phyloP scores from a whole-genome alignment of 1,284 basidiomycete species.

The Apiotrichum siamense region DNA sequence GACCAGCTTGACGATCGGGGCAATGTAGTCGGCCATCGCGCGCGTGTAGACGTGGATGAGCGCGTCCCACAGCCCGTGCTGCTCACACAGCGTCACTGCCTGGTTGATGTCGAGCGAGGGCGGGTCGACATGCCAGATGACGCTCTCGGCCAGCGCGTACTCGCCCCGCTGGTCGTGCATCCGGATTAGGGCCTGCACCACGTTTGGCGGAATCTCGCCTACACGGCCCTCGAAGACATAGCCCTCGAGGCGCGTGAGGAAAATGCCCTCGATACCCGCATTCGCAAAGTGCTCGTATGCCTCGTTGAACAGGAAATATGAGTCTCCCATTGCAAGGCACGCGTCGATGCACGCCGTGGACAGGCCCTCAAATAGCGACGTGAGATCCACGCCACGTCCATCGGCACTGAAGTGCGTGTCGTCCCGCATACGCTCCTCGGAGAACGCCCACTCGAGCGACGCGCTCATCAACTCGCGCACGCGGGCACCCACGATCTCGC shows the following conservation, averaged over 20 bases:
- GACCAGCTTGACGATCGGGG: conserved; percentile 80
- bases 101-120: conserved; percentile 89
- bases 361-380: conserved; percentile 79
- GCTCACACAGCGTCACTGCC: conserved; percentile 76
- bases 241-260: conserved; percentile 72
- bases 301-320: conserved; percentile 84
- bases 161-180: conserved; percentile 68
- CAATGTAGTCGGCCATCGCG: conserved; percentile 79
- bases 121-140: conserved; percentile 96
- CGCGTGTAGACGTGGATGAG: conserved; percentile 89
- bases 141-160: conserved; percentile 70
- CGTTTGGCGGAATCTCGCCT: conserved; percentile 69
- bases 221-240: conserved; percentile 75
- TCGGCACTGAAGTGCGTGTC: conserved; percentile 73
- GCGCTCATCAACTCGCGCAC: conserved; percentile 78
- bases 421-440: conserved; percentile 87
- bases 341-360: conserved; percentile 75
- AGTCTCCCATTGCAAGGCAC: conserved; percentile 71
- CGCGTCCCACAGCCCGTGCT: conserved; percentile 80
- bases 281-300: conserved; percentile 85
- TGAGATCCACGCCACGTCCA: conserved; percentile 86
- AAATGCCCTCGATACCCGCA: conserved; percentile 79
- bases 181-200: conserved; percentile 77
- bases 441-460: conserved; percentile 84
- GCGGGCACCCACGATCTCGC: conserved; percentile 65